Percentiles rank a stretch among this genome's conserved stretches.
Evolutionary conservation across 441 rosid species (phyloP).

Genomic region (Kokia cookei): DNA sequence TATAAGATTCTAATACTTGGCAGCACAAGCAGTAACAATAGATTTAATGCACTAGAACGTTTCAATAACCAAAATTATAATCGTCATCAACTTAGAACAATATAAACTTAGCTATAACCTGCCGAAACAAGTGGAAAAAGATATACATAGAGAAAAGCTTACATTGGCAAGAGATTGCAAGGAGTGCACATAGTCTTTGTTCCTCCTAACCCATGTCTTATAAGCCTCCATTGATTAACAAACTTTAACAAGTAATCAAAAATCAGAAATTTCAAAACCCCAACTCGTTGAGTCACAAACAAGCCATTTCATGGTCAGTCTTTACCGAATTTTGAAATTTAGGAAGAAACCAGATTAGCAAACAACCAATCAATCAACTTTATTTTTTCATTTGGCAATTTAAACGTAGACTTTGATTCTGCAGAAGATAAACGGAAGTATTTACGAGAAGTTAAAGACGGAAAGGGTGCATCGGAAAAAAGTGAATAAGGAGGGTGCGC

Average conservation of each 20-base stretch:
- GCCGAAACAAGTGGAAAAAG: background rate
- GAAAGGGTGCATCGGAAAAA: background rate
- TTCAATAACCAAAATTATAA: background rate
- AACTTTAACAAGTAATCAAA: background rate
- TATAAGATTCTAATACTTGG: background rate
- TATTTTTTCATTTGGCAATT: background rate
- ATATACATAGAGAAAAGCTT: conserved; percentile 15
- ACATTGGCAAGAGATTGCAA: conserved; percentile 92
- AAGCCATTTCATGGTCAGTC: background rate
- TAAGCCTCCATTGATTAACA: conserved; percentile 71
- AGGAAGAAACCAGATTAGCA: conserved; percentile 9
- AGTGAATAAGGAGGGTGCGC: background rate
- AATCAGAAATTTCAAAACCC: background rate
- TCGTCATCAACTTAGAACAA: background rate
- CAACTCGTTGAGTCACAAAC: background rate
- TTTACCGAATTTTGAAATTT: background rate
- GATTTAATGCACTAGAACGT: too few species aligned
- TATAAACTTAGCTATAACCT: background rate
- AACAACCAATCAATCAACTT: background rate
- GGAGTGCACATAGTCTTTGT: conserved; percentile 81
- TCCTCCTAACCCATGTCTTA: conserved; percentile 84
- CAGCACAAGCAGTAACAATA: background rate
- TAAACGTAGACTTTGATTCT: background rate
- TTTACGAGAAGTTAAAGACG: background rate
- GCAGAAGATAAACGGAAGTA: background rate